A percentile compares a stretch with the other conserved stretches of the same genome.
phyloP scores from a whole-genome alignment of 495 filamentous ascomycete genomes.

The Rhypophila decipiens region DNA sequence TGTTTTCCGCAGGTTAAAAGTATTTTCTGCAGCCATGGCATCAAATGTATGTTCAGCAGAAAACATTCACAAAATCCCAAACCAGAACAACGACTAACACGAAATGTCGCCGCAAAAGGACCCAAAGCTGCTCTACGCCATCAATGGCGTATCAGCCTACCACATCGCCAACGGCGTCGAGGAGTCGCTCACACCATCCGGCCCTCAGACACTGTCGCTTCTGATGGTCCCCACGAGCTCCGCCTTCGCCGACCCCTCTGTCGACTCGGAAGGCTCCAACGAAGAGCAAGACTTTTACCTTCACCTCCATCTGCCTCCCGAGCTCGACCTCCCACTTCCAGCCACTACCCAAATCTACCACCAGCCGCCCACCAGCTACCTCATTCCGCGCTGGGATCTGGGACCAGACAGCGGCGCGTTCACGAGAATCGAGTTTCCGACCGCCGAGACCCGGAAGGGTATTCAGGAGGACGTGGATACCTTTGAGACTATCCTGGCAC shows the following conservation, averaged over 20 bases:
- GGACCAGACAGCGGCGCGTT: conserved; percentile 83
- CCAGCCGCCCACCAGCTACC: conserved; percentile 79
- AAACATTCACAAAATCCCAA: no score
- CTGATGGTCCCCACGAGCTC: conserved; percentile 89
- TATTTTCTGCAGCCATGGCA: no score
- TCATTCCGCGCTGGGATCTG: conserved; percentile 89
- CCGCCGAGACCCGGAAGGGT: conserved; percentile 58
- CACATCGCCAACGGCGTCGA: conserved; percentile 86
- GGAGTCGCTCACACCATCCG: conserved; percentile 70
- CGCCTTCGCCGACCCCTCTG: conserved; percentile 55
- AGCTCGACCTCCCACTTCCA: conserved; percentile 82
- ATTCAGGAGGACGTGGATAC: conserved; percentile 92
- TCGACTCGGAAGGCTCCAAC: conserved; percentile 48
- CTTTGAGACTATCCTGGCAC: conserved; percentile 91
- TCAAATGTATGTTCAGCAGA: no score
- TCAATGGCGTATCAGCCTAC: conserved; percentile 77
- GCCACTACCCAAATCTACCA: conserved; percentile 94
- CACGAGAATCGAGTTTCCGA: conserved; percentile 82
- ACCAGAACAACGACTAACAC: no score
- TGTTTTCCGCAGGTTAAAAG: no score
- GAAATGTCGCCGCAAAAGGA: no score
- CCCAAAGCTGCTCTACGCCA: conserved; percentile 74
- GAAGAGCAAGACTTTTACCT: conserved; percentile 93
- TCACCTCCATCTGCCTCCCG: conserved; percentile 86
- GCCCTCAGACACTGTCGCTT: conserved; percentile 81